phyloP scores from a whole-genome alignment of 2,329 filamentous ascomycete genomes.

The Penicillium sp. region DNA sequence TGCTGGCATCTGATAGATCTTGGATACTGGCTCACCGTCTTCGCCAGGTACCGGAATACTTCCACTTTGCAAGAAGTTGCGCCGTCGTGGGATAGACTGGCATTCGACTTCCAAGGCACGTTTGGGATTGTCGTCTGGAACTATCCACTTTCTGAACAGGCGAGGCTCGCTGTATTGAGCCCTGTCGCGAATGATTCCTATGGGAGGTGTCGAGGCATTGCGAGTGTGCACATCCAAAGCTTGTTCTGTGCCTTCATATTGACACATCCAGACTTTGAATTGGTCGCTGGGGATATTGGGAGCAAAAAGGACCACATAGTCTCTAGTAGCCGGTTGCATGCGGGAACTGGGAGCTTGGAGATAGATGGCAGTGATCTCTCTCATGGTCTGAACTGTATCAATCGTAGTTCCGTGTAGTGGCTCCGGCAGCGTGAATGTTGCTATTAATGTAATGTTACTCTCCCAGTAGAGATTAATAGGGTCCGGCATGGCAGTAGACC shows the following conservation, averaged over 20 bases:
- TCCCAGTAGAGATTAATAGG: constrained; percentile 32
- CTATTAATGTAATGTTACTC: constrained; percentile 16
- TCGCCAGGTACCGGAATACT: not conserved
- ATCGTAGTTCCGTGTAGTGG: constrained; percentile 6
- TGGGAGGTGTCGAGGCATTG: not conserved
- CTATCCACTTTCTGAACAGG: constrained; percentile 27
- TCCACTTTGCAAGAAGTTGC: constrained; percentile 27
- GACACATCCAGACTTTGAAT: constrained; percentile 22
- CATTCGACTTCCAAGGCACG: constrained; percentile 27
- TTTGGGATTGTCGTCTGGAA: constrained; percentile 2
- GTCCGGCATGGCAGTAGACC: constrained; percentile 13
- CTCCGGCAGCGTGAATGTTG: constrained; percentile 18
- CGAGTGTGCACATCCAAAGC: constrained; percentile 23
- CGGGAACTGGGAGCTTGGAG: constrained; percentile 24
- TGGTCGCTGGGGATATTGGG: constrained; percentile 19
- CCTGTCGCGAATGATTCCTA: constrained; percentile 31
- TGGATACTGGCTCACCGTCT: constrained; percentile 11
- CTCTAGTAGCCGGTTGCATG: constrained; percentile 5
- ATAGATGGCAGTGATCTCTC: constrained; percentile 33
- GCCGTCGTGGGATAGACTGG: constrained; percentile 23
- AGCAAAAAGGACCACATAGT: constrained; percentile 30
- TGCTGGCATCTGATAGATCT: constrained; percentile 23
- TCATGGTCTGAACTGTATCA: constrained; percentile 27
- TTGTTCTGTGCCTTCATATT: constrained; percentile 21
- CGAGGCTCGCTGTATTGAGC: constrained; percentile 25